Percentiles rank a stretch among this genome's conserved stretches.
Conservation (phyloP, 345 rosid genomes). For the Pistacia integerrima region DNA sequence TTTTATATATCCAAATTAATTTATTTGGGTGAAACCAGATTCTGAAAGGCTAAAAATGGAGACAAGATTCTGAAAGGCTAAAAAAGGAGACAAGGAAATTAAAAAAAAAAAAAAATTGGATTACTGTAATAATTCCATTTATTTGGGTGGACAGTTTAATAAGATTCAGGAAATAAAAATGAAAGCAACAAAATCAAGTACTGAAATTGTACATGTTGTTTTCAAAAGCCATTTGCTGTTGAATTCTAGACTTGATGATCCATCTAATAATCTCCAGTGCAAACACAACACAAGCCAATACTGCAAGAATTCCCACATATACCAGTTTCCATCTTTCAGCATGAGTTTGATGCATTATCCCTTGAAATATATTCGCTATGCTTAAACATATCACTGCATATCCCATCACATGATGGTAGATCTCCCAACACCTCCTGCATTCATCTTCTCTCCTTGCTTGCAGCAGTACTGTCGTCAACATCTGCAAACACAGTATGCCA, state of each 20-base stretch:
- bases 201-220: slow-evolving; percentile 2
- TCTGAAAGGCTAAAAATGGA: neutral
- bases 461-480: slow-evolving; percentile 19
- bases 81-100: neutral
- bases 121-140: neutral
- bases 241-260: slow-evolving; percentile 25
- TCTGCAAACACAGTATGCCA: slow-evolving; percentile 11
- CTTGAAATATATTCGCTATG: slow-evolving; percentile 32
- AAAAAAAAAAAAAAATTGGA: neutral
- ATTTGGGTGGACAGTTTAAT: neutral
- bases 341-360: slow-evolving; percentile 24
- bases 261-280: slow-evolving; percentile 36
- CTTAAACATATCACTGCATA: slow-evolving; percentile 29
- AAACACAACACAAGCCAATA: slow-evolving; percentile 23
- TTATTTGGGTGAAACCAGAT: too few species aligned
- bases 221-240: slow-evolving; percentile 16
- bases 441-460: slow-evolving; percentile 29
- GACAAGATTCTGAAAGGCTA: neutral
- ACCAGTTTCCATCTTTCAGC: slow-evolving; percentile 39
- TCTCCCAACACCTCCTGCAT: slow-evolving; percentile 36
- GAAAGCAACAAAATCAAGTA: neutral
- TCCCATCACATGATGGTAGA: slow-evolving; percentile 30
- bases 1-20: too few species aligned
- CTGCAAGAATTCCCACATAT: slow-evolving; percentile 35
- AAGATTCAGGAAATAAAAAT: neutral